These are phyloP conservation scores for Candida ascalaphidarum DNA, from an alignment of 805 yeast genomes.

Conservation along the genomic window DNA sequence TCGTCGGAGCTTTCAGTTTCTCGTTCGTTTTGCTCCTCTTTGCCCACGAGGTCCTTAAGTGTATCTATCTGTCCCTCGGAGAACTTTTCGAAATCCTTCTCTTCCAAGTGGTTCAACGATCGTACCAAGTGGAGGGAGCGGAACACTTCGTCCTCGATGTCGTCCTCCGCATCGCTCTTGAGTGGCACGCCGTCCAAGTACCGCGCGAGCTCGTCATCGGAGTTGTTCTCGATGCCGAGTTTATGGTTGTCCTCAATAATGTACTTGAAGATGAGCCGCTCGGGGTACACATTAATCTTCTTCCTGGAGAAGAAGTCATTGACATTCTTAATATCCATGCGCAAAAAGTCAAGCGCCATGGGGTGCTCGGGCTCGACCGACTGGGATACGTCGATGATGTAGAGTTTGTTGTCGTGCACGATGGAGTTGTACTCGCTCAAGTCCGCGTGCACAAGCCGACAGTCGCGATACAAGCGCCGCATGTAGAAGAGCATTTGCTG, in stretches of 20 bases:
- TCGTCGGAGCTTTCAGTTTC: slow-evolving; percentile 1
- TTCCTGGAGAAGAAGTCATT: slow-evolving; percentile 75
- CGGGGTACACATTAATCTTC: slow-evolving; percentile 72
- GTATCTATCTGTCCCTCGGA: slow-evolving; percentile 75
- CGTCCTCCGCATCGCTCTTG: slow-evolving; percentile 49
- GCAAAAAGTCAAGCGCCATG: slow-evolving; percentile 84
- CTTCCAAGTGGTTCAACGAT: slow-evolving; percentile 78
- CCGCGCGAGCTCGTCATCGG: slow-evolving; percentile 30
- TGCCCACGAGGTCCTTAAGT: slow-evolving; percentile 51
- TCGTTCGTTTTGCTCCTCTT: slow-evolving; percentile 11
- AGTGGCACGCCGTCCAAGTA: slow-evolving; percentile 47
- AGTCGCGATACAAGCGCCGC: slow-evolving; percentile 79
- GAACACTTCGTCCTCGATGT: slow-evolving; percentile 71
- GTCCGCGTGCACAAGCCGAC: slow-evolving; percentile 94
- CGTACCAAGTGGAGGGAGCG: slow-evolving; percentile 71
- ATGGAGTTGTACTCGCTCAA: slow-evolving; percentile 89
- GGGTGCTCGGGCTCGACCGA: slow-evolving; percentile 98
- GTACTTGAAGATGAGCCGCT: slow-evolving; percentile 72
- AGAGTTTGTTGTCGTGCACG: slow-evolving; percentile 69
- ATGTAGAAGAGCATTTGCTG: slow-evolving; percentile 75
- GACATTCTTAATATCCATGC: slow-evolving; percentile 97
- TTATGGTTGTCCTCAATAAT: slow-evolving; percentile 43
- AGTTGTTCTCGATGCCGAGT: slow-evolving; percentile 28
- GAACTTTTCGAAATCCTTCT: slow-evolving; percentile 78
- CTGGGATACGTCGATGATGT: slow-evolving; percentile 94